A percentile compares a stretch with the other conserved stretches of the same genome.
phyloP scores from a whole-genome alignment of 345 rosid species.

The Schrenkiella parvula region DNA sequence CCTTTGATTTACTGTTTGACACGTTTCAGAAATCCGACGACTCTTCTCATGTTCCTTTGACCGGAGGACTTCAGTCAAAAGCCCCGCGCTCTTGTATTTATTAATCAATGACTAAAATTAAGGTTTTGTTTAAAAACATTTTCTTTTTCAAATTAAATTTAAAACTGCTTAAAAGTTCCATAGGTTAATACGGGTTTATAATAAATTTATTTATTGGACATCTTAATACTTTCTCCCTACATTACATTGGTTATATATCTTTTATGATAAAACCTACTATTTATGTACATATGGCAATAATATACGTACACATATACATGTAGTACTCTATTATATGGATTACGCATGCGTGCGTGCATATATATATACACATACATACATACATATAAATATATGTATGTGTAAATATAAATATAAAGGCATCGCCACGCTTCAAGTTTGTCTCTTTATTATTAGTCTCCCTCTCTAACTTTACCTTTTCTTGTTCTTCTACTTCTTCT shows the following conservation, averaged over 20 bases:
- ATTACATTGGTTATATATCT: background rate
- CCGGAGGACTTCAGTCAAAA: conserved; percentile 41
- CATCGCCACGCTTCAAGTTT: conserved; percentile 31
- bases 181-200: background rate
- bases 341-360: conserved; percentile 31
- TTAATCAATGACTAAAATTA: background rate
- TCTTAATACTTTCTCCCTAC: background rate
- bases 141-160: background rate
- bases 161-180: background rate
- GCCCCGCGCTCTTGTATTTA: conserved; percentile 19
- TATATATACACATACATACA: background rate
- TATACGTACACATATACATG: conserved; percentile 12
- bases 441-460: conserved; percentile 16
- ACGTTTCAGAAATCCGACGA: conserved; percentile 44
- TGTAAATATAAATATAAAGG: conserved; percentile 27
- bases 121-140: background rate
- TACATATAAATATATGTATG: background rate
- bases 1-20: conserved; percentile 23
- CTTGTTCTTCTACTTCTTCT: background rate
- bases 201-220: background rate
- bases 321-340: conserved; percentile 15
- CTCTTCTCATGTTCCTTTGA: conserved; percentile 37
- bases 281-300: conserved; percentile 15
- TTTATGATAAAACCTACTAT: conserved; percentile 21
- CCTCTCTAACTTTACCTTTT: conserved; percentile 37